Conservation (phyloP, 2,329 filamentous ascomycete species). For the Trichoderma sp. region DNA sequence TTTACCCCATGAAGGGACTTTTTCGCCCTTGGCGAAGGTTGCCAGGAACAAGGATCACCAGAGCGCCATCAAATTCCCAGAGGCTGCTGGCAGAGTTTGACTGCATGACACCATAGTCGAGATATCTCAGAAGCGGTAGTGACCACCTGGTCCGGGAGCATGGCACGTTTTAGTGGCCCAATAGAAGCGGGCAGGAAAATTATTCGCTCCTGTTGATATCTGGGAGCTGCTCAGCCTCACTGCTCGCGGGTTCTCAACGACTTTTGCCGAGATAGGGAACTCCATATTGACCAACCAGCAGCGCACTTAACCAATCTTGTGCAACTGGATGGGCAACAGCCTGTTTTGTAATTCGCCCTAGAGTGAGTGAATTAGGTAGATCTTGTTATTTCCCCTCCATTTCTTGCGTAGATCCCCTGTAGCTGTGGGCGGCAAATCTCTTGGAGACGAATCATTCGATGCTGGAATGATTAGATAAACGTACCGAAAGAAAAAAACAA, state of each 20-base stretch:
- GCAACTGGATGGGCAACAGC: background rate
- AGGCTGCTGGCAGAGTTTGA: background rate
- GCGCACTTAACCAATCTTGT: background rate
- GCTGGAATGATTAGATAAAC: background rate
- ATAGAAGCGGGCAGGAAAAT: constrained; percentile 7
- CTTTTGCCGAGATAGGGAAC: constrained; percentile 8
- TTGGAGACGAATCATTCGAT: background rate
- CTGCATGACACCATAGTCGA: background rate
- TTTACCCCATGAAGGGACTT: background rate
- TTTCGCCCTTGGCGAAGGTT: background rate
- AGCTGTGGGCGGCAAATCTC: background rate
- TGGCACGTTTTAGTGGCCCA: background rate
- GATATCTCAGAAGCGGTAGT: background rate
- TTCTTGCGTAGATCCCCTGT: background rate
- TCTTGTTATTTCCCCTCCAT: background rate
- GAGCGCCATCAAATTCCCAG: background rate
- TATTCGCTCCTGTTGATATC: constrained; percentile 5
- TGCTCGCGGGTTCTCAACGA: background rate
- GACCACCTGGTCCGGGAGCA: background rate
- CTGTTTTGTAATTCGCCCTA: background rate
- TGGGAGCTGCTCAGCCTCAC: constrained; percentile 16
- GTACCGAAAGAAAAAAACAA: background rate
- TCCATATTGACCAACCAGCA: constrained; percentile 4
- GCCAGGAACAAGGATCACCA: background rate
- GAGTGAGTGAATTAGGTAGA: background rate